These are phyloP conservation scores for Phalaenopsis hybrid DNA, from an alignment of 116 monocot genomes.

Conservation along the genomic window DNA sequence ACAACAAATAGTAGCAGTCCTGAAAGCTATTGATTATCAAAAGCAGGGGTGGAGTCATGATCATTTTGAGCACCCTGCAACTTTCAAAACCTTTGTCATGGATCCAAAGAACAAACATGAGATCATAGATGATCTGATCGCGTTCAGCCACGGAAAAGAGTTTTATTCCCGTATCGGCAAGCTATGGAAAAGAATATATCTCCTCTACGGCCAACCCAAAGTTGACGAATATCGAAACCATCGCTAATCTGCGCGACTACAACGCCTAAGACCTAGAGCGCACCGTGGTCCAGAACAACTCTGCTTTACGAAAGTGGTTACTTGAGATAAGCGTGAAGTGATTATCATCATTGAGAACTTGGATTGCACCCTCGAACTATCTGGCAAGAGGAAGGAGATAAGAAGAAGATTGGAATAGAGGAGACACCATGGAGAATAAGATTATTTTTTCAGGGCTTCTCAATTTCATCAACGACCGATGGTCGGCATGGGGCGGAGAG, in stretches of 20 bases:
- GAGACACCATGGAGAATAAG: no score
- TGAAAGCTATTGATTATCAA: background rate
- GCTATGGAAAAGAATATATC: slow-evolving; percentile 68
- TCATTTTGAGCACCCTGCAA: slow-evolving; percentile 52
- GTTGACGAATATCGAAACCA: slow-evolving; percentile 61
- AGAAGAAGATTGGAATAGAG: slow-evolving; percentile 2
- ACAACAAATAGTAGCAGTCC: slow-evolving; percentile 18
- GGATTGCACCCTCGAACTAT: no score
- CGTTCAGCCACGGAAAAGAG: slow-evolving; percentile 37
- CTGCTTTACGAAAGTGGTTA: no score
- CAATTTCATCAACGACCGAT: no score
- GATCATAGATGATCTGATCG: slow-evolving; percentile 29
- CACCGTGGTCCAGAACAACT: no score
- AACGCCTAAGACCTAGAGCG: no score
- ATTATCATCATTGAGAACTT: no score
- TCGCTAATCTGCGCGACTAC: slow-evolving; percentile 7
- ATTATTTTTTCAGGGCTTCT: no score
- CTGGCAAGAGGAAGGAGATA: no score
- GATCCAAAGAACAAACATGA: slow-evolving; percentile 35
- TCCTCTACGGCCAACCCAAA: slow-evolving; percentile 60
- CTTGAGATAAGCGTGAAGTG: no score
- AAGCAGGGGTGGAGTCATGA: slow-evolving; percentile 42
- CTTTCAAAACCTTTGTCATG: slow-evolving; percentile 58
- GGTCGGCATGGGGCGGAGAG: no score
- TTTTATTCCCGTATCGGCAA: slow-evolving; percentile 55